Evolutionary conservation across 495 filamentous ascomycete species (phyloP).

Genomic region (Jackrogersella multiformis): DNA sequence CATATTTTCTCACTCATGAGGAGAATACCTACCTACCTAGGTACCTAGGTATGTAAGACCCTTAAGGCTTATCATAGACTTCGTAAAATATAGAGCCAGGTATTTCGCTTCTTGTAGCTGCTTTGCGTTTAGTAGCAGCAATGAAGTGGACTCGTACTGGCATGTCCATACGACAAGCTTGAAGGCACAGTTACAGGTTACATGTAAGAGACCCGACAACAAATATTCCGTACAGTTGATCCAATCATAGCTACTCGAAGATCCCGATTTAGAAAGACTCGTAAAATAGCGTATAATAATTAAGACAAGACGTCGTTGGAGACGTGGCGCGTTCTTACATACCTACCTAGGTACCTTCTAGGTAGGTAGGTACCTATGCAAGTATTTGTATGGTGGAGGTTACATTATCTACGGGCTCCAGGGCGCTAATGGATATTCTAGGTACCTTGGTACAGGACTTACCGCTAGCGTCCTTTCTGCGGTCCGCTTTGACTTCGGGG

Average conservation of each 20-base stretch:
- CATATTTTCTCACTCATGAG: not conserved
- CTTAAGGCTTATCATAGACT: not conserved
- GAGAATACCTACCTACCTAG: not conserved
- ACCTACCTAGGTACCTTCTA: no score
- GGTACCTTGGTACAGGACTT: not conserved
- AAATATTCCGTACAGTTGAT: not conserved
- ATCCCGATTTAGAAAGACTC: constrained; percentile 15
- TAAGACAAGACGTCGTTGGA: not conserved
- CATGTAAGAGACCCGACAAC: constrained; percentile 1
- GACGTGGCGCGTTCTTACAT: constrained; percentile 9
- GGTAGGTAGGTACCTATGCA: no score
- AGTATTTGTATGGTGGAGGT: no score
- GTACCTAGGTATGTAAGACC: not conserved
- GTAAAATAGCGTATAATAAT: constrained; percentile 8
- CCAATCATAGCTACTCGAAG: constrained; percentile 17
- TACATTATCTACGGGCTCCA: no score
- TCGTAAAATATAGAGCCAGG: not conserved
- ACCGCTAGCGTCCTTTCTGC: constrained; percentile 1
- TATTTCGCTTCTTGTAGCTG: not conserved
- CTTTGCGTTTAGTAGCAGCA: not conserved
- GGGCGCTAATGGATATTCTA: not conserved
- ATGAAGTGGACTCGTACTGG: no score
- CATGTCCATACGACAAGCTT: not conserved
- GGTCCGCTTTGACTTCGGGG: not conserved
- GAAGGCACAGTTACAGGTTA: not conserved